phyloP scores from a whole-genome alignment of 225 moss, liverwort and hornwort species.

The Asterella californica region DNA sequence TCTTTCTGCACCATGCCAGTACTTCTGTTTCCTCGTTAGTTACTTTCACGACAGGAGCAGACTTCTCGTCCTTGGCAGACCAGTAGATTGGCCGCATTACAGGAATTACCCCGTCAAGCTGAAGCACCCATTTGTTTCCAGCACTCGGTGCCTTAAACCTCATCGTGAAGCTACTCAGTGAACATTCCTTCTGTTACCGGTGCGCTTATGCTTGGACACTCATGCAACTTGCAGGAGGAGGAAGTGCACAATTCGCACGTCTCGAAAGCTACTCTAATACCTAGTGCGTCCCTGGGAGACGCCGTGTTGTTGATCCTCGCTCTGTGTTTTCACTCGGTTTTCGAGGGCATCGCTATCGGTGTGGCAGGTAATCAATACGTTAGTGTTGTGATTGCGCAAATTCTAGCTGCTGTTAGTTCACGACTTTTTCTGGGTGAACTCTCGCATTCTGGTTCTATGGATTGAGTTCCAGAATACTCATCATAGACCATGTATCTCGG shows the following conservation, averaged over 20 bases:
- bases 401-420: too few species aligned
- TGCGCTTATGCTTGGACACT: background rate
- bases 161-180: too few species aligned
- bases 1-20: too few species aligned
- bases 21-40: too few species aligned
- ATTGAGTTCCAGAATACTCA: too few species aligned
- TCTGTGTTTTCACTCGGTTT: conserved; percentile 87
- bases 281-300: conserved; percentile 56
- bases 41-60: too few species aligned
- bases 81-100: too few species aligned
- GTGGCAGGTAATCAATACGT: conserved; percentile 43
- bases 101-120: too few species aligned
- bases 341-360: conserved; percentile 92
- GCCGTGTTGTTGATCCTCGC: conserved; percentile 65
- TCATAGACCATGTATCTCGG: too few species aligned
- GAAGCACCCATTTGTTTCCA: background rate
- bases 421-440: background rate
- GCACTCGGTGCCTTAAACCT: background rate
- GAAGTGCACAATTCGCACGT: conserved; percentile 11
- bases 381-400: background rate
- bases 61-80: too few species aligned
- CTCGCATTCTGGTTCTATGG: background rate
- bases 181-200: too few species aligned
- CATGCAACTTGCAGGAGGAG: conserved; percentile 15
- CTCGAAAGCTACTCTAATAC: conserved; percentile 41